These are phyloP conservation scores for Davidsoniella virescens DNA, from an alignment of 2,329 filamentous ascomycete genomes.

Conservation along the genomic window DNA sequence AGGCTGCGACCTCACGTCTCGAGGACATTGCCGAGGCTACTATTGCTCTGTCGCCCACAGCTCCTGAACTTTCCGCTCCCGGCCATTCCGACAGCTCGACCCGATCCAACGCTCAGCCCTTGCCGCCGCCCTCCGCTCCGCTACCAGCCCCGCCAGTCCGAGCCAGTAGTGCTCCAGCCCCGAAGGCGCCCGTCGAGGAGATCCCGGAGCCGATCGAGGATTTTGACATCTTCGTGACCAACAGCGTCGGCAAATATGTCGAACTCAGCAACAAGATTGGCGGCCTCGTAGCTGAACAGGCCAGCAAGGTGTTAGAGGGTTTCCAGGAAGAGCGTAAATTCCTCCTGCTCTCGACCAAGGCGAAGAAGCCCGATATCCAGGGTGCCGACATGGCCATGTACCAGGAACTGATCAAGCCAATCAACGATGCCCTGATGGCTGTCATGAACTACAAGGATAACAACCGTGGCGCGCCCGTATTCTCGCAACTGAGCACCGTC, in stretches of 20 bases:
- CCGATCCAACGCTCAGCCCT: not conserved
- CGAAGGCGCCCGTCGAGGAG: slow-evolving; percentile 31
- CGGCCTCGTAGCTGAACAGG: slow-evolving; percentile 63
- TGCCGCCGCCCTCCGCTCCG: slow-evolving; percentile 15
- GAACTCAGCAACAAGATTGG: slow-evolving; percentile 64
- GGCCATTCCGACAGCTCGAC: slow-evolving; percentile 3
- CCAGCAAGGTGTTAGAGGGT: slow-evolving; percentile 38
- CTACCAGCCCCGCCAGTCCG: slow-evolving; percentile 13
- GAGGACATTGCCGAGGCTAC: slow-evolving; percentile 85
- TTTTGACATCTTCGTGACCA: slow-evolving; percentile 64
- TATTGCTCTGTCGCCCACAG: slow-evolving; percentile 38
- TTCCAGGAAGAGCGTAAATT: slow-evolving; percentile 81
- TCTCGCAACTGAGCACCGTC: slow-evolving; percentile 72
- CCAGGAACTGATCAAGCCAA: slow-evolving; percentile 68
- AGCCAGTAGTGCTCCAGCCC: slow-evolving; percentile 28
- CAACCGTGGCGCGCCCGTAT: slow-evolving; percentile 59
- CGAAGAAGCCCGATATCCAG: slow-evolving; percentile 70
- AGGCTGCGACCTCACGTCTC: slow-evolving; percentile 87
- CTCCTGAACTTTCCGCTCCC: slow-evolving; percentile 22
- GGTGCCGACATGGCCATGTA: slow-evolving; percentile 45
- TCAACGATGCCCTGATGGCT: slow-evolving; percentile 65
- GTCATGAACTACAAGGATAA: slow-evolving; percentile 69
- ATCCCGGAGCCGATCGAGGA: slow-evolving; percentile 69
- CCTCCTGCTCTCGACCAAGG: slow-evolving; percentile 72
- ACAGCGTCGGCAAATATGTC: slow-evolving; percentile 61